Percentiles rank a stretch among this genome's conserved stretches.
Evolutionary conservation across 345 rosid genomes (phyloP).

Genomic region (Cardamine chenopodiifolia): DNA sequence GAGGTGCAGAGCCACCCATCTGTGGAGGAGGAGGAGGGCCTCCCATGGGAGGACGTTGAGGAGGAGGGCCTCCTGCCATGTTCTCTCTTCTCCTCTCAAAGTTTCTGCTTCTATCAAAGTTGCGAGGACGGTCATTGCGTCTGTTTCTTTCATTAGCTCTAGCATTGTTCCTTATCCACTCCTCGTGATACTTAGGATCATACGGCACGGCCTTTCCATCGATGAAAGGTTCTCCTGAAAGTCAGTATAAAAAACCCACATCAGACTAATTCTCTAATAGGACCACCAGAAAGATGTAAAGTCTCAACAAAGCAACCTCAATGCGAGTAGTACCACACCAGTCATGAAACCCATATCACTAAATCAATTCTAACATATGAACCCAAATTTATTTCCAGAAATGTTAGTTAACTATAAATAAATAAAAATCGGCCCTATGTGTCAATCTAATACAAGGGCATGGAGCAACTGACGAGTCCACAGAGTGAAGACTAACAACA

Average conservation of each 20-base stretch:
- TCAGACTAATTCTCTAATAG: not conserved
- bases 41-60: conserved; percentile 45
- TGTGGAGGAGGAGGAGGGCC: conserved; percentile 43
- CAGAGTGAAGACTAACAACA: not conserved
- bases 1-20: conserved; percentile 39
- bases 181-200: conserved; percentile 95
- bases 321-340: not conserved
- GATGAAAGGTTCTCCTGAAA: conserved; percentile 89
- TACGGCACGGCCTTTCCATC: conserved; percentile 95
- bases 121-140: conserved; percentile 82
- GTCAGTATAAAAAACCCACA: not conserved
- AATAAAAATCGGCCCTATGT: not conserved
- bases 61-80: conserved; percentile 48
- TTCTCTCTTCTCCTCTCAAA: conserved; percentile 91
- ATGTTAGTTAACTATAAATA: not conserved
- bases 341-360: not conserved
- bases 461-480: not conserved
- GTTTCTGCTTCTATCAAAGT: conserved; percentile 77
- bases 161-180: conserved; percentile 93
- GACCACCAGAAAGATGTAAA: not conserved
- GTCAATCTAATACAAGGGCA: not conserved
- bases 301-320: conserved; percentile 12
- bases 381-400: not conserved
- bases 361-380: not conserved
- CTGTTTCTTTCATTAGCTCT: conserved; percentile 88